These are phyloP conservation scores for Aspergillus terreus DNA, from an alignment of 2,329 filamentous ascomycete genomes.

Conservation along the genomic window DNA sequence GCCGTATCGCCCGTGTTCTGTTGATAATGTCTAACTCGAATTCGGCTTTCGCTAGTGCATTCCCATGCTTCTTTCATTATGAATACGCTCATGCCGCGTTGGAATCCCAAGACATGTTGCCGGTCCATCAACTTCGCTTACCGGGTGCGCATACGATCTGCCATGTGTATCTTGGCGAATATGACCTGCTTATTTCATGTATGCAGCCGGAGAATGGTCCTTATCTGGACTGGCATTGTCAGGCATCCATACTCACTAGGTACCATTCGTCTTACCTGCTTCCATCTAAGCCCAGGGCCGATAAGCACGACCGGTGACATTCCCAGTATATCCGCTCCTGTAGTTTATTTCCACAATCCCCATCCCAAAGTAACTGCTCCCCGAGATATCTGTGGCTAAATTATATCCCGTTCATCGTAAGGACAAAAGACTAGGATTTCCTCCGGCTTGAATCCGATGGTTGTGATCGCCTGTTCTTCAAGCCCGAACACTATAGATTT, in stretches of 20 bases:
- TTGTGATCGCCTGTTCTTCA: constrained; percentile 9
- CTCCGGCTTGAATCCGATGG: constrained; percentile 9
- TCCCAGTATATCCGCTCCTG: constrained; percentile 10
- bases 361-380: constrained; percentile 14
- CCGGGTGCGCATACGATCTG: constrained; percentile 8
- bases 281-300: constrained; percentile 12
- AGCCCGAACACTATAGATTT: constrained; percentile 2
- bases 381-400: constrained; percentile 2
- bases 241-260: not conserved
- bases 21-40: constrained; percentile 16
- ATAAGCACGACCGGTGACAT: constrained; percentile 11
- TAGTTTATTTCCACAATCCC: constrained; percentile 9
- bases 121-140: constrained; percentile 14
- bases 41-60: constrained; percentile 13
- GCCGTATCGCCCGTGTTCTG: too few species aligned
- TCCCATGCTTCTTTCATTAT: constrained; percentile 15
- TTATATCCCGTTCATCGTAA: constrained; percentile 9
- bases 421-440: constrained; percentile 11
- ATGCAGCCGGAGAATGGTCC: constrained; percentile 1
- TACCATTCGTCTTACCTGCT: constrained; percentile 7
- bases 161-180: constrained; percentile 1
- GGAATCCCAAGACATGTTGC: constrained; percentile 14
- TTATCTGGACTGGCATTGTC: constrained; percentile 4
- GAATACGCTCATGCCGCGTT: constrained; percentile 11
- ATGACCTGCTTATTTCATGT: constrained; percentile 8